phyloP scores from a whole-genome alignment of 2,329 filamentous ascomycete species.

The Diplodia mutila region DNA sequence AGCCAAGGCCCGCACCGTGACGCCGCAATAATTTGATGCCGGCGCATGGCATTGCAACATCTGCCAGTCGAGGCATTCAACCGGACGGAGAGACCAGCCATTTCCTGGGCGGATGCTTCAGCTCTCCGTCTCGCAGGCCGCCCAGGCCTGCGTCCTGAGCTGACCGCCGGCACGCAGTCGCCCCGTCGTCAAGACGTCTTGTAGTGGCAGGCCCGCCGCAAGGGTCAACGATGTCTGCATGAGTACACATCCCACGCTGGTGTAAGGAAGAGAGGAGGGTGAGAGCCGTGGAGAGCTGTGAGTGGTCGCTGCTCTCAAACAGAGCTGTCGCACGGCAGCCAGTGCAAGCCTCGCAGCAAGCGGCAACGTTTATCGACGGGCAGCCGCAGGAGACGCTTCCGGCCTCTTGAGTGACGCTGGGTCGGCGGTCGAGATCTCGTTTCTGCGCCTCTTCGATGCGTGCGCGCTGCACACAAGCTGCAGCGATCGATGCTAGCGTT shows the following conservation, averaged over 20 bases:
- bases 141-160: background rate
- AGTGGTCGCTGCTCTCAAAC: constrained; percentile 1
- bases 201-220: background rate
- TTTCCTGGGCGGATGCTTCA: background rate
- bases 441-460: background rate
- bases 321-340: constrained; percentile 14
- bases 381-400: constrained; percentile 11
- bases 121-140: background rate
- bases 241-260: constrained; percentile 5
- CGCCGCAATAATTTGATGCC: background rate
- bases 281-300: constrained; percentile 1
- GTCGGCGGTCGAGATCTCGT: constrained; percentile 3
- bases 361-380: constrained; percentile 11
- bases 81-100: background rate
- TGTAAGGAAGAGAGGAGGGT: background rate
- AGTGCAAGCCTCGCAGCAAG: background rate
- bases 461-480: constrained; percentile 1
- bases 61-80: too few relatives aligned
- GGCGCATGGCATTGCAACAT: background rate
- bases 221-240: constrained; percentile 9
- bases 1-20: constrained; percentile 1
- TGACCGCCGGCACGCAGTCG: background rate
- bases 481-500: constrained; percentile 14
- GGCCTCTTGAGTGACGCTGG: constrained; percentile 13
- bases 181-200: background rate